These are phyloP conservation scores for Calonectria montana DNA, from an alignment of 2,329 filamentous ascomycete species.

Conservation along the genomic window DNA sequence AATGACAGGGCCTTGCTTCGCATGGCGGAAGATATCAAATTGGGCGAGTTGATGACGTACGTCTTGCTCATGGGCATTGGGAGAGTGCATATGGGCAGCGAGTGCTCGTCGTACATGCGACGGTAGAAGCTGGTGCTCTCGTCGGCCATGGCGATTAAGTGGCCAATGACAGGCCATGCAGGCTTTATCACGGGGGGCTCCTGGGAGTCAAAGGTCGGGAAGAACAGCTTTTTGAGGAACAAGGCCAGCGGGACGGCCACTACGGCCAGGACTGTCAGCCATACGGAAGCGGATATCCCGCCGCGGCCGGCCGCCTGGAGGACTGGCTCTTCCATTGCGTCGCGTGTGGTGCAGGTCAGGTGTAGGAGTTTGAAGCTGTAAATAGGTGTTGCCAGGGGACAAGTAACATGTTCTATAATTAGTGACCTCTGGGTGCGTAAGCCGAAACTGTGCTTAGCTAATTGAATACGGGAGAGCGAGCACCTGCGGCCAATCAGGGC, in stretches of 20 bases:
- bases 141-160: constrained; percentile 28
- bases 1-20: constrained; percentile 56
- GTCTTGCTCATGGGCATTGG: constrained; percentile 55
- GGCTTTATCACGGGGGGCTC: constrained; percentile 32
- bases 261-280: neutral
- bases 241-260: neutral
- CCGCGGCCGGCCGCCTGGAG: neutral
- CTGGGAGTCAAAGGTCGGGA: constrained; percentile 14
- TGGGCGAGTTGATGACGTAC: constrained; percentile 57
- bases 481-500: neutral
- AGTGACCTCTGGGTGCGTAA: neutral
- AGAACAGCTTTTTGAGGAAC: neutral
- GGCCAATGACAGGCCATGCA: constrained; percentile 27
- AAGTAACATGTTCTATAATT: constrained; percentile 8
- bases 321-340: neutral
- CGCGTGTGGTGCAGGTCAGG: neutral
- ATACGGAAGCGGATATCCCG: neutral
- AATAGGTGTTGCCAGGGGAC: neutral
- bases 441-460: neutral
- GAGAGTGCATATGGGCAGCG: constrained; percentile 54
- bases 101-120: constrained; percentile 33
- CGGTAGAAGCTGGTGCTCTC: constrained; percentile 28
- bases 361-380: neutral
- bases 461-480: neutral
- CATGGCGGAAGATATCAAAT: constrained; percentile 52